Conservation (phyloP, 139 green algal genomes). For the Picochlorum sp. region DNA sequence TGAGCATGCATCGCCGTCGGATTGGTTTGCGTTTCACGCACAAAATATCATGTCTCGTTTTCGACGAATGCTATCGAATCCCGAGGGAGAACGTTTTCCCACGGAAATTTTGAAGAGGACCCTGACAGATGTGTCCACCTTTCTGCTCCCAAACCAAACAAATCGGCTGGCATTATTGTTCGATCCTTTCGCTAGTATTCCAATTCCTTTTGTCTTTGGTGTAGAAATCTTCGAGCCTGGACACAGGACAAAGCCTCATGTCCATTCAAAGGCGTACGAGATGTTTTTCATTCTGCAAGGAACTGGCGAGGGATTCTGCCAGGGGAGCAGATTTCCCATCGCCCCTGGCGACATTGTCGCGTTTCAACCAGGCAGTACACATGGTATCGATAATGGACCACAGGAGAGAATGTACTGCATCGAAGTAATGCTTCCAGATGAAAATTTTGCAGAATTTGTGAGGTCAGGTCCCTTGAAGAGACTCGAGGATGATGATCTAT, state of each 20-base stretch:
- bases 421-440: conserved; percentile 81
- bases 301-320: conserved; percentile 47
- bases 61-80: too few relatives aligned
- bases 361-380: conserved; percentile 56
- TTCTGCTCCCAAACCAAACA: conserved; percentile 65
- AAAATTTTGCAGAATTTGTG: conserved; percentile 76
- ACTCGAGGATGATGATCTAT: conserved; percentile 41
- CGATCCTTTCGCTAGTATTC: conserved; percentile 25
- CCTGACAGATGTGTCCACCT: conserved; percentile 53
- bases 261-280: conserved; percentile 62
- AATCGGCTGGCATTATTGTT: conserved; percentile 73
- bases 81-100: background rate
- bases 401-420: conserved; percentile 35
- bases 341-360: conserved; percentile 58
- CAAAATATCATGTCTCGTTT: too few relatives aligned
- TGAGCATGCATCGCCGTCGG: too few relatives aligned
- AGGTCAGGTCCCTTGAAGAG: conserved; percentile 31
- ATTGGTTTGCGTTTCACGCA: too few relatives aligned
- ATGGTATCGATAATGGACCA: conserved; percentile 64
- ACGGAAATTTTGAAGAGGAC: conserved; percentile 33
- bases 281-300: conserved; percentile 80
- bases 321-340: conserved; percentile 40
- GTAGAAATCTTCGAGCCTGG: conserved; percentile 66
- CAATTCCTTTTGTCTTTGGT: conserved; percentile 57
- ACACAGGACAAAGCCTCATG: conserved; percentile 62